Evolutionary conservation across 371 early-diverging fungal genomes (phyloP), one percentile per base, ranked within the genome.

Genomic region (Phascolomyces articulosus): DNA sequence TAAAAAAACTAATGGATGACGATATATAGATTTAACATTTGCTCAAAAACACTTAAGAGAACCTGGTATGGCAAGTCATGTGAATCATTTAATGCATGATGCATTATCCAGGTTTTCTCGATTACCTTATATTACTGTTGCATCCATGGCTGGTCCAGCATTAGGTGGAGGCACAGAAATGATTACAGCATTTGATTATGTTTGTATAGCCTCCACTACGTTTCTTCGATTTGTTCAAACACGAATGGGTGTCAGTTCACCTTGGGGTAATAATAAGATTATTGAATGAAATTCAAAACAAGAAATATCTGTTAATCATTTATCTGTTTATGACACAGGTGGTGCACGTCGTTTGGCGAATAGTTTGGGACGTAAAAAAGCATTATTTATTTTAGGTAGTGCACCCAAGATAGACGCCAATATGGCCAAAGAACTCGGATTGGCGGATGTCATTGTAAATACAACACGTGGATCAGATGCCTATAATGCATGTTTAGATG

Each of bases 111-210:
- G 85, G 3, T 75, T 92, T 48, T 61, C 82, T 56, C 75, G 80
- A 0, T 73, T 92, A 4, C 87, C 90, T 0, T 62, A 88, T 29
- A 64, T 91, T 26, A 78, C 89, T 3, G 75, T 90, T 15, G 91
- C 90, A 0, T 85, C 88, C 0, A 73, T 91, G 20, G 84, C 87
- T 11, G 88, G 90, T 38, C 77, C 81, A 13, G 90, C 88, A 21
- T 75, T 92, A 26, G 92, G 92, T 7, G 93, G 91, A 9, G 93
- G 93, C 11, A 90, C 91, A 4, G 93, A 93, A 64, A 70, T 91
- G 40, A 67, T 85, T 3, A 84, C 87, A 0, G 84, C 83, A 16
- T 85, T 86, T 65, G 93, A 93, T 62, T 82, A 83, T 63, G 69
- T 91, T 8, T 85, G 88, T 48, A 69, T 89, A 65, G 57, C 75